Evolutionary conservation across 2,329 filamentous ascomycete species (phyloP).

Genomic region (Clonostachys rhizophaga): DNA sequence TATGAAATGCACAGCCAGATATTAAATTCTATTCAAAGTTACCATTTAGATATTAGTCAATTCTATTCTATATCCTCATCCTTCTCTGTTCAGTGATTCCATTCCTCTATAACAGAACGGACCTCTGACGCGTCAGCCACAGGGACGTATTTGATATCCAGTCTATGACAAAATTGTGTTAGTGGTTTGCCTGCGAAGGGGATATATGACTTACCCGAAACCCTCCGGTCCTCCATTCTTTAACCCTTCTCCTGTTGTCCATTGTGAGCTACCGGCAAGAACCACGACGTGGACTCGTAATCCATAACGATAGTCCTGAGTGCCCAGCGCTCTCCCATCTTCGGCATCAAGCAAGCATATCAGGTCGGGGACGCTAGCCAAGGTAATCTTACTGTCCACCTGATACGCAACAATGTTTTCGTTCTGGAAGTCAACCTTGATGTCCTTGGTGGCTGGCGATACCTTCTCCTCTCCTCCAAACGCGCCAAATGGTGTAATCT

Average conservation of each 20-base stretch:
- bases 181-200: too few species aligned
- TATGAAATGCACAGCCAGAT: too few species aligned
- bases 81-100: too few species aligned
- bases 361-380: conserved; percentile 22
- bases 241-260: conserved; percentile 32
- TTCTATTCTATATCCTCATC: too few species aligned
- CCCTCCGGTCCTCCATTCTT: conserved; percentile 24
- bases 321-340: conserved; percentile 43
- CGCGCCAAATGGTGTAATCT: conserved; percentile 17
- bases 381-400: conserved; percentile 18
- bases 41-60: too few species aligned
- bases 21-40: too few species aligned
- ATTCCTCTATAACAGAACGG: too few species aligned
- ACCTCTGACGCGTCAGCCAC: too few species aligned
- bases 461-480: conserved; percentile 1
- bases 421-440: conserved; percentile 35
- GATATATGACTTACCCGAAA: conserved; percentile 18
- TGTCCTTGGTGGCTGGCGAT: conserved; percentile 13
- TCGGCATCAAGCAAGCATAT: conserved; percentile 26
- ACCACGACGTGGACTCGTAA: conserved; percentile 44
- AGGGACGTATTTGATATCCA: too few species aligned
- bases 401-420: conserved; percentile 30
- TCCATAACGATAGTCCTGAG: conserved; percentile 45
- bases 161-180: too few species aligned
- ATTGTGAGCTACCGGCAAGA: conserved; percentile 42